Evolutionary conservation across 2,329 filamentous ascomycete species (phyloP), one percentile per base, ranked within the genome.

Genomic region (Coniochaeta sp.): DNA sequence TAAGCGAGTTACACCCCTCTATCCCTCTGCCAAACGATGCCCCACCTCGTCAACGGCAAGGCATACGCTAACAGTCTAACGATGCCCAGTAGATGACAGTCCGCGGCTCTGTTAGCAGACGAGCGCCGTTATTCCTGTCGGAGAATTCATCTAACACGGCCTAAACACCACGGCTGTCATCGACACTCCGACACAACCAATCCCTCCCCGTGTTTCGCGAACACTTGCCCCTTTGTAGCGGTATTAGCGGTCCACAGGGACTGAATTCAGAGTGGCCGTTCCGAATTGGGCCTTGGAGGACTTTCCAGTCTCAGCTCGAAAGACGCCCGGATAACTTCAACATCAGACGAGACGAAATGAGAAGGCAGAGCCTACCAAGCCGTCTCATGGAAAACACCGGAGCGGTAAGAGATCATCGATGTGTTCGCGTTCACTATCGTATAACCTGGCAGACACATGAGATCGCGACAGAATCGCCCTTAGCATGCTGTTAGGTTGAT

Each of bases 281-380:
- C 19, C 22, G 43, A 26, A 24, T 47, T 24, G 2, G 22, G 12
- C 22, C 12, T 26, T 52, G n/a, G 26, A 26, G 4, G 43, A 7
- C 47, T n/a, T 34, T 6, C 58, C 6, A 31, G n/a, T n/a, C n/a
- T n/a, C n/a, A 34, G 43, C 44, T 60, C 59, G 57, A 60, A 58
- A 59, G 59, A 34, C 22, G 22, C 57, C 47, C 24, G 56, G 36
- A 50, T 28, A 33, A 54, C 19, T 14, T 47, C 50, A 40, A 64
- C 56, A 58, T 62, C 62, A 64, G 62, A 62, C 62, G 60, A 64
- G 61, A 63, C 63, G 62, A 62, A 59, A 63, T 64, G 60, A 60
- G 36, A 52, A 55, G 44, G 57, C 17, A 16, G 47, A 40, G 12
- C 12, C 47, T 31, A 52, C 24, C 47, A 52, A 52, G 24, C 47